These are phyloP conservation scores for Claviceps purpurea DNA, from an alignment of 2,329 filamentous ascomycete species.

Conservation along the genomic window DNA sequence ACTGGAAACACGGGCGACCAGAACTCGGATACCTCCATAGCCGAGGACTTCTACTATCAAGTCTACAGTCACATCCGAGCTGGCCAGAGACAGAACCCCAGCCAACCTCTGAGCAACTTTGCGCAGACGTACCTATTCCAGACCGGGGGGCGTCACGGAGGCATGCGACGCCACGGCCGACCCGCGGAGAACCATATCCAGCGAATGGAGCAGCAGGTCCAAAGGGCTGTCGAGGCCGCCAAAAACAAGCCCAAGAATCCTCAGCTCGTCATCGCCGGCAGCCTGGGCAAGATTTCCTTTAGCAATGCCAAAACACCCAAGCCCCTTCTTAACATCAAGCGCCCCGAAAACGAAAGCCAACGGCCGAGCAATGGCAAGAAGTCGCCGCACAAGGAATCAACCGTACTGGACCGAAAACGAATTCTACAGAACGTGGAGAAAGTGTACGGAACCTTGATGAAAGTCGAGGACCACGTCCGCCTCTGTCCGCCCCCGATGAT, in stretches of 20 bases:
- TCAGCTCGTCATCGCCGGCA: slow-evolving; percentile 90
- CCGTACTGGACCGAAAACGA: slow-evolving; percentile 65
- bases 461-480: slow-evolving; percentile 85
- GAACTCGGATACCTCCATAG: slow-evolving; percentile 64
- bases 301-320: slow-evolving; percentile 97
- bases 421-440: slow-evolving; percentile 77
- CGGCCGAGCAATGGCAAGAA: slow-evolving; percentile 37
- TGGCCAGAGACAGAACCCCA: slow-evolving; percentile 77
- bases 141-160: slow-evolving; percentile 71
- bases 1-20: slow-evolving; percentile 76
- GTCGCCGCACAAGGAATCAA: slow-evolving; percentile 14
- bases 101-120: slow-evolving; percentile 88
- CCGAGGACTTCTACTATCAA: slow-evolving; percentile 97
- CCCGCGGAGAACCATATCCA: slow-evolving; percentile 95
- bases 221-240: slow-evolving; percentile 89
- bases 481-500: slow-evolving; percentile 53
- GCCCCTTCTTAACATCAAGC: slow-evolving; percentile 89
- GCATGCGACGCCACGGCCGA: slow-evolving; percentile 59
- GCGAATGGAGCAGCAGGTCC: slow-evolving; percentile 98
- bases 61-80: slow-evolving; percentile 91
- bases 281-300: slow-evolving; percentile 94
- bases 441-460: slow-evolving; percentile 80
- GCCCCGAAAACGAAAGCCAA: slow-evolving; percentile 53
- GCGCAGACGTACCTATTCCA: slow-evolving; percentile 96
- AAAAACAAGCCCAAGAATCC: slow-evolving; percentile 98